Base-by-base conservation (phyloP, 805 yeast genomes). In the Saccharomycopsis sp. region DNA sequence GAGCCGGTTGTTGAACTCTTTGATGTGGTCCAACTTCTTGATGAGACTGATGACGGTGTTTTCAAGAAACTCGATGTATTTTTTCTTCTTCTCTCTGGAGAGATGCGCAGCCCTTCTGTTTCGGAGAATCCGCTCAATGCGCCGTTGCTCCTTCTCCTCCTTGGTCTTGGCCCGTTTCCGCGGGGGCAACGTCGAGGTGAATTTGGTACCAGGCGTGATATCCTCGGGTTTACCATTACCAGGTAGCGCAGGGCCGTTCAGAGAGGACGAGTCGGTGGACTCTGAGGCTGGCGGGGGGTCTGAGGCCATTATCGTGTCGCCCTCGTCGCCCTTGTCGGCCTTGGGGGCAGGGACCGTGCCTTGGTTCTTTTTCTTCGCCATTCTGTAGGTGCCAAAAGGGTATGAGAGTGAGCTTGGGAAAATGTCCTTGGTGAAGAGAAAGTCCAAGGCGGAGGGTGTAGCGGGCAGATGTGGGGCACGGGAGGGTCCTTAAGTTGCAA, bases 61-160 rank as follows among this genome's bases (percentile, higher is more conserved):
- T 71, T 92, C 97, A 64, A 94, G 78, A 62, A 81, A 83, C 71
- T 91, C 97, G 59, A 94, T 85, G 69, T 92, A 96, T 68, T 84
- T 82, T 69, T 98, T 82, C 80, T 92, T 92, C 81, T 92, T 91
- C 69, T 94, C 99, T 64, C 99, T 82, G 29, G 96, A 88, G 53
- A 96, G 96, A 70, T 92, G 98, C 52, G 99, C 99, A 15, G 98
- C 98, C 69, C 92, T 87, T 67, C 98, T 82, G 72, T 92, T 92
- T 69, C 99, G 81, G 66, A 92, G 77, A 55, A 94, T 91, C 55
- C 99, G 79, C 73, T 94, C 98, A 56, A 91, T 83, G 53, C 97
- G 80, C 64, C 98, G 85, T 74, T 92, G 98, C 72, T 94, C 98
- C 75, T 92, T 94, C 74, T 92, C 98, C 73, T 91, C 97, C 64